Base-by-base conservation (phyloP, 768 basidiomycete genomes). In the Clathrus columnatus region DNA sequence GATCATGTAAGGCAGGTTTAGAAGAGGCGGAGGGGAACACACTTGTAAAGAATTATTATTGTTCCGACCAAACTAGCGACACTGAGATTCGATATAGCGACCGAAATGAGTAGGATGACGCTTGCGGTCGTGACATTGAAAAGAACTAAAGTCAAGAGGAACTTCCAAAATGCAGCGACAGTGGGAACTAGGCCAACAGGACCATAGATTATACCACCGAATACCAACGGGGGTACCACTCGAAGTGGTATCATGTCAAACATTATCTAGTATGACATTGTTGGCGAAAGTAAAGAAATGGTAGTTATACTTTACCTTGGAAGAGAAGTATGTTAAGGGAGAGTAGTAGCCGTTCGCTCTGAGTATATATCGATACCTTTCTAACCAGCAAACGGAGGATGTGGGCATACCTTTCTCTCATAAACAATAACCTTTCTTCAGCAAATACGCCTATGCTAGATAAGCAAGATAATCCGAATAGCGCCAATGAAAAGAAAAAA, bases 281-380 rank as follows among this genome's bases (percentile, higher is more conserved):
- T 44, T 44, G 2, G 43, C 20, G 28, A 45, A 45, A 18, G 42
- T 23, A n/a, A 21, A 21, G 24, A 18, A 49, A 42, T 11, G 7
- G 47, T 5, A 26, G n/a, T 18, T n/a, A 18, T 41, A 10, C 42
- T 49, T 14, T 54, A 79, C 89, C 78, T 99, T 99, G 57, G 95
- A 94, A 1, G 88, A 75, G 69, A 98, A 98, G 75, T 98, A 99
- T 7, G 93, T 94, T 65, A 94, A 85, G 1, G 96, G 87, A 0
- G 92, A 90, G 68, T 99, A 99, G 69, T 99, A 99, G 11, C 96
- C 96, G 62, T 99, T 99, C 1, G 93, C 84, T 60, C 92, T 94
- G 67, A 36, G 11, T 17, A 51, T 27, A 48, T 46, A 57, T 8
- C 18, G 45, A 21, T 29, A 8, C 36, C 36, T 5, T 36, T 14